Evolutionary conservation across 164 flowering plant genomes (phyloP).

Genomic region (Macadamia tetraphylla): DNA sequence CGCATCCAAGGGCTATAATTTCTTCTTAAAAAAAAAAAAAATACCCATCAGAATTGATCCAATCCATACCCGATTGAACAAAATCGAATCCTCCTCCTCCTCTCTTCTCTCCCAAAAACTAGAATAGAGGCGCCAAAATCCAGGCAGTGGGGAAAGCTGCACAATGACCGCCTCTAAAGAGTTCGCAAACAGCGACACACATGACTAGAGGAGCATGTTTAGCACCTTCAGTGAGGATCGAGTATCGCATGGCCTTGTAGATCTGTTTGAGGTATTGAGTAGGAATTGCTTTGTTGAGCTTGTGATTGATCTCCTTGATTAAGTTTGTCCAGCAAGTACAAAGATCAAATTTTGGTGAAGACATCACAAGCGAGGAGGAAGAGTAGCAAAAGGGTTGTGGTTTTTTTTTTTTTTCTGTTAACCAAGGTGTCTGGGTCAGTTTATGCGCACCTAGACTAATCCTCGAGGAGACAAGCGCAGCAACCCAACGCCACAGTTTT

Average conservation of each 20-base stretch:
- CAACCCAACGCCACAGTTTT: too few species aligned
- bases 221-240: slow-evolving; percentile 61
- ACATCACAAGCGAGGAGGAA: slow-evolving; percentile 5
- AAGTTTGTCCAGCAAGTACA: slow-evolving; percentile 58
- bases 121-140: too few species aligned
- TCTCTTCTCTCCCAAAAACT: too few species aligned
- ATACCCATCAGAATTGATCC: too few species aligned
- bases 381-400: slow-evolving; percentile 24
- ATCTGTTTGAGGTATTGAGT: slow-evolving; percentile 58
- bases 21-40: too few species aligned
- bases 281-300: slow-evolving; percentile 66
- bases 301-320: slow-evolving; percentile 51
- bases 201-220: slow-evolving; percentile 79
- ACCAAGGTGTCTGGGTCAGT: too few species aligned
- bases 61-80: too few species aligned
- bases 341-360: slow-evolving; percentile 43
- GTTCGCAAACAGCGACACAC: slow-evolving; percentile 78
- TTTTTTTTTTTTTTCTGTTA: neutral
- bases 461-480: too few species aligned
- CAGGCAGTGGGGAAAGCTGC: slow-evolving; percentile 97
- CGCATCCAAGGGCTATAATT: too few species aligned
- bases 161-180: slow-evolving; percentile 66
- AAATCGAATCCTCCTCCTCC: too few species aligned
- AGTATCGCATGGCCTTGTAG: slow-evolving; percentile 80
- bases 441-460: too few species aligned